phyloP scores from a whole-genome alignment of 345 rosid genomes.

The Populus deltoides region DNA sequence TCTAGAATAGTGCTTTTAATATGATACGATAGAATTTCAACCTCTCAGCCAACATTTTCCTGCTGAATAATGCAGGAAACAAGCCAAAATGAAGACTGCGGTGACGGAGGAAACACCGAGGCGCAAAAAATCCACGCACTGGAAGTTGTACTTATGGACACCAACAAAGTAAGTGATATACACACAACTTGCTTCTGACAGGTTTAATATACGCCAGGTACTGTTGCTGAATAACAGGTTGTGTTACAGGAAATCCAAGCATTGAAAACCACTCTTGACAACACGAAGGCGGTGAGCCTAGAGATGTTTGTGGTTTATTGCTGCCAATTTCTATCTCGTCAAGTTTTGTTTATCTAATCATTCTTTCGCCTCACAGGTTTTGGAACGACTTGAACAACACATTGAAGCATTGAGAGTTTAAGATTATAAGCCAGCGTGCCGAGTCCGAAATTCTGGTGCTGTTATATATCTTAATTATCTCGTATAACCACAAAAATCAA shows the following conservation, averaged over 20 bases:
- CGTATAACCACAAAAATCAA: no score
- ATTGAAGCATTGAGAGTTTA: constrained; percentile 25
- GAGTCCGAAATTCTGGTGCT: no score
- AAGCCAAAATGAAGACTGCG: not conserved
- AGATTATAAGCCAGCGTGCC: not conserved
- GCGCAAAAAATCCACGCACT: constrained; percentile 31
- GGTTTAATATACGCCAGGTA: not conserved
- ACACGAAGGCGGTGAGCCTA: constrained; percentile 37
- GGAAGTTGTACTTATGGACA: constrained; percentile 34
- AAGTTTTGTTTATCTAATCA: not conserved
- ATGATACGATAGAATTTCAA: not conserved
- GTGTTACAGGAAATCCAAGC: constrained; percentile 31
- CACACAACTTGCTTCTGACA: not conserved
- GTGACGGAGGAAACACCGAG: not conserved
- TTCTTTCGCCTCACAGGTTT: constrained; percentile 23
- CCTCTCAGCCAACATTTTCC: not conserved
- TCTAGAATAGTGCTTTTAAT: not conserved
- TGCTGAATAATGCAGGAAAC: constrained; percentile 17
- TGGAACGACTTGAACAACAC: constrained; percentile 34
- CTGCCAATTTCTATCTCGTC: not conserved
- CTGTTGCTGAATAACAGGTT: not conserved
- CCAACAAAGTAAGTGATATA: constrained; percentile 8
- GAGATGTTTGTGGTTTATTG: not conserved
- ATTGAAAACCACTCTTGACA: constrained; percentile 42
- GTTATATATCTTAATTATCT: no score